These are phyloP conservation scores for Coix lacrymajobi DNA, from an alignment of 176 grass and related monocot species.

Conservation along the genomic window DNA sequence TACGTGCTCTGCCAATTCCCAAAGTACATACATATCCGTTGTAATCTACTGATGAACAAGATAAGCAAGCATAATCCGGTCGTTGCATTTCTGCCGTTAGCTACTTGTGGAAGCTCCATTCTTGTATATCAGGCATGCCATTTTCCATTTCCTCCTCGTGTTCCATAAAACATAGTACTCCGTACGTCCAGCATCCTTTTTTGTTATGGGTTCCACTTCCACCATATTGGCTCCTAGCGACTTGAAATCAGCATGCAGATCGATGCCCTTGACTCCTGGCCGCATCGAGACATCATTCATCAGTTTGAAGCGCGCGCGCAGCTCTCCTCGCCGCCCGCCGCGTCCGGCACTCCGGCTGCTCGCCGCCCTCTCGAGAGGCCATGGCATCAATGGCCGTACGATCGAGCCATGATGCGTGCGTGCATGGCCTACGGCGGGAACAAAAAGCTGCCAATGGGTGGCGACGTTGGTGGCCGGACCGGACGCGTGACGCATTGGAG, in stretches of 20 bases:
- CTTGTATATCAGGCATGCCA: neutral
- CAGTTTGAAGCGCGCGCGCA: neutral
- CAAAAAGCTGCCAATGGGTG: conserved; percentile 33
- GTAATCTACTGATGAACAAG: neutral
- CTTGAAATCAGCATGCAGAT: neutral
- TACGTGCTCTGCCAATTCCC: neutral
- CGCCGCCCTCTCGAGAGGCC: neutral
- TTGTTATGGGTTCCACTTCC: neutral
- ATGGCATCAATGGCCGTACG: neutral
- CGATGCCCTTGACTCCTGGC: conserved; percentile 5
- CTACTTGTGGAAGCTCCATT: neutral
- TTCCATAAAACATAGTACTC: no score
- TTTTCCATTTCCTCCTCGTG: no score
- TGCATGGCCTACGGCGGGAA: neutral
- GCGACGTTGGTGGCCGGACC: neutral
- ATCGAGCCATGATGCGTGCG: neutral
- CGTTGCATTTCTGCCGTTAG: neutral
- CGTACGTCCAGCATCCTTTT: neutral
- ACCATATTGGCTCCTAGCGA: neutral
- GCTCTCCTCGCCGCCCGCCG: neutral
- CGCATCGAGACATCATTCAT: neutral
- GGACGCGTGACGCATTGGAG: neutral
- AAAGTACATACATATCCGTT: neutral
- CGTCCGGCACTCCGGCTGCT: neutral
- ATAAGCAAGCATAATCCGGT: neutral